A percentile compares a stretch with the other conserved stretches of the same genome.
Evolutionary conservation across 257 asterid genomes (phyloP).

Genomic region (Perilla frutescens): DNA sequence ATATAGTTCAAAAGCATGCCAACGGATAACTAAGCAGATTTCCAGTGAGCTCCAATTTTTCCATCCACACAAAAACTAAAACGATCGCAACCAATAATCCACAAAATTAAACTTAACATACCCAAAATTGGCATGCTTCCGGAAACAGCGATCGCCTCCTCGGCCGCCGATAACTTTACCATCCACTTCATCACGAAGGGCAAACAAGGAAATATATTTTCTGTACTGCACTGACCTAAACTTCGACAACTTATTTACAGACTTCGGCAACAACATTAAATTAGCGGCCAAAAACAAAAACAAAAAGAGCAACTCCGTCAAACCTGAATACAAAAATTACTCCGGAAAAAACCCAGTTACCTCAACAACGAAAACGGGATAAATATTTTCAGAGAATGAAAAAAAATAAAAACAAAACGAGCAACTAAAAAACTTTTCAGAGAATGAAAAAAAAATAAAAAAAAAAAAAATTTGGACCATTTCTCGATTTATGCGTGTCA

Average conservation of each 20-base stretch:
- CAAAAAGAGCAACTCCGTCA: not conserved
- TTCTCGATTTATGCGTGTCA: slow-evolving; percentile 75
- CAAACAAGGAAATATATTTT: slow-evolving; percentile 21
- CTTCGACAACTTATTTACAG: slow-evolving; percentile 41
- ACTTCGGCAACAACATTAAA: slow-evolving; percentile 47
- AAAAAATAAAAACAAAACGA: slow-evolving; percentile 52
- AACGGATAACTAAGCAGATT: not conserved
- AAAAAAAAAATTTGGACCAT: slow-evolving; percentile 58
- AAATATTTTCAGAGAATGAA: not conserved
- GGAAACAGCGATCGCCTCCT: slow-evolving; percentile 28
- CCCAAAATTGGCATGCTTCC: slow-evolving; percentile 8
- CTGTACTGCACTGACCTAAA: slow-evolving; percentile 39
- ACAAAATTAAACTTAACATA: not conserved
- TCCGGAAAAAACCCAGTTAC: no score
- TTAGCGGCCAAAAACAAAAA: not conserved
- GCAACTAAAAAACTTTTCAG: no score
- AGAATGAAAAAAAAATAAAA: no score
- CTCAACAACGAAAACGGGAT: not conserved
- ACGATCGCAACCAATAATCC: not conserved
- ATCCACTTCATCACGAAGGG: slow-evolving; percentile 39
- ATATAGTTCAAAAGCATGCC: not conserved
- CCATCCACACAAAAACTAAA: not conserved
- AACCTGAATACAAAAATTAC: not conserved
- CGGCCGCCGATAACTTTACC: slow-evolving; percentile 11
- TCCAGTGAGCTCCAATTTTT: not conserved